These are phyloP conservation scores for Sporothrix sp. DNA, from an alignment of 2,329 filamentous ascomycete genomes.

Conservation along the genomic window DNA sequence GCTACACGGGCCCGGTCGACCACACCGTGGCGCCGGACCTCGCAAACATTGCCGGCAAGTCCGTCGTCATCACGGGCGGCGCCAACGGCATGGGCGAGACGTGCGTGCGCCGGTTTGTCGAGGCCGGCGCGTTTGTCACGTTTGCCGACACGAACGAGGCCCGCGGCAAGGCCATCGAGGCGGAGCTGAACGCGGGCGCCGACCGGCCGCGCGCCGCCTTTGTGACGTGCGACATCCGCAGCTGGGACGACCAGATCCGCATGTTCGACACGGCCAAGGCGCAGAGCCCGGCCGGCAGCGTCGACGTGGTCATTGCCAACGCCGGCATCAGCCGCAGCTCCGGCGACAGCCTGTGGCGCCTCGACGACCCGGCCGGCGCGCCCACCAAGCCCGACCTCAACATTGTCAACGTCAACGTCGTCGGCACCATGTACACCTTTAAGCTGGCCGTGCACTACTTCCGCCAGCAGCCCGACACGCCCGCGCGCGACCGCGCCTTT, in stretches of 20 bases:
- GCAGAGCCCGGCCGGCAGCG: conserved; percentile 1
- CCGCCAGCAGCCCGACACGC: neutral
- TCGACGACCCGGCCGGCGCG: neutral
- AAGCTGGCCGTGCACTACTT: conserved; percentile 10
- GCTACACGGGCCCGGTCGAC: conserved; percentile 6
- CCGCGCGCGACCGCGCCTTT: conserved; percentile 3
- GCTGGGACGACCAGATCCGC: conserved; percentile 1
- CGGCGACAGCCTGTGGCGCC: conserved; percentile 1
- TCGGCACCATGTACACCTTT: conserved; percentile 5
- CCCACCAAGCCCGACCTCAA: conserved; percentile 7
- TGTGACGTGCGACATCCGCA: conserved; percentile 7
- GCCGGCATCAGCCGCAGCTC: conserved; percentile 9
- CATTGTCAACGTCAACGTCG: conserved; percentile 2
- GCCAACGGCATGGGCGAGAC: conserved; percentile 8
- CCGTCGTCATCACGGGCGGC: conserved; percentile 3
- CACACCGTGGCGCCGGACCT: conserved; percentile 2
- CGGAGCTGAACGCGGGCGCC: neutral
- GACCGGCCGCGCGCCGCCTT: neutral
- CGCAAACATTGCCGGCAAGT: conserved; percentile 6
- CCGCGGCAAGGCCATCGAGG: conserved; percentile 1
- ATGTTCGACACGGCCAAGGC: conserved; percentile 6
- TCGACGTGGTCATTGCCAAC: conserved; percentile 5
- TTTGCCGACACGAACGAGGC: conserved; percentile 8
- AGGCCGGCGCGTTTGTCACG: conserved; percentile 5
- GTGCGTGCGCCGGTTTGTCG: conserved; percentile 1